Evolutionary conservation across 805 yeast species (phyloP), one percentile per base, ranked within the genome.

Genomic region (Nakazawaea ernobii): DNA sequence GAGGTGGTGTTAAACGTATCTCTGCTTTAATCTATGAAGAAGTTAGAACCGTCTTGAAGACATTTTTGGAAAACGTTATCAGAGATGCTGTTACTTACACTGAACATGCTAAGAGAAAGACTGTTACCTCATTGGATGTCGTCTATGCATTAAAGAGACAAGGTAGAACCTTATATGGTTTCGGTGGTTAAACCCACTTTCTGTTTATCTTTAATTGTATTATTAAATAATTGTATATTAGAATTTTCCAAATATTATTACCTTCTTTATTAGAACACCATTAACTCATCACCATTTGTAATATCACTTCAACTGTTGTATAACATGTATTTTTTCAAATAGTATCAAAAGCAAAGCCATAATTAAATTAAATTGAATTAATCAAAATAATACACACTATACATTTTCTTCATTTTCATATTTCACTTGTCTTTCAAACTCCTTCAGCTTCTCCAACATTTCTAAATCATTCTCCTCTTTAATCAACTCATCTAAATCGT

Each of bases 1-100:
- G 99, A 88, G 99, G 99, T 79, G 99, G 99, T 91, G 99, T 92
- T 69, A 92, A 92, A 86, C 96, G 99, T 87, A 92, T 92, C 66
- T 92, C 98, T 55, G 98, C 96, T 72, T 79, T 91, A 70, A 92
- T 92, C 72, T 92, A 92, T 80, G 99, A 92, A 77, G 97, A 92
- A 79, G 96, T 94, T 68, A 90, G 99, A 81, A 91, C 86, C 61
- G 97, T 94, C 60, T 80, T 92, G 60, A 91, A 91, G 79, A 79
- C 96, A 50, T 92, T 92, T 86, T 82, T 92, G 70, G 97, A 89
- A 76, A 84, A 87, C 68, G 97, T 94, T 61, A 92, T 92, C 77
- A 89, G 97, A 82, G 98, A 94, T 65, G 98, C 99, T 65, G 97
- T 94, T 65, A 90, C 97, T 65, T 92, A 92, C 82, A 94, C 99